phyloP scores from a whole-genome alignment of 1,284 basidiomycete genomes.

The Cerioporus squamosus region DNA sequence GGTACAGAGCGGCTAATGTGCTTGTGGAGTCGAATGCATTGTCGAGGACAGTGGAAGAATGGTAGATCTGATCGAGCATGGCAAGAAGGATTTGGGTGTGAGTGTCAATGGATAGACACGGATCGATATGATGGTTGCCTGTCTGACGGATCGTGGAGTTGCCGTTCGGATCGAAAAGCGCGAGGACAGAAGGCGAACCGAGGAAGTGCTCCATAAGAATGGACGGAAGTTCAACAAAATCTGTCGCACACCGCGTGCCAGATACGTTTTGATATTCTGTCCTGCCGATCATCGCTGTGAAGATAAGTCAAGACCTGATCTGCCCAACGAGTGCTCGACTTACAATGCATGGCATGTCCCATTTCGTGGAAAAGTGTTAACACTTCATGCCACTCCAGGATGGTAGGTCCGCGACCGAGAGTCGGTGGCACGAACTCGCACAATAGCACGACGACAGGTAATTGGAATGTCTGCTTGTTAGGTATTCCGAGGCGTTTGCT shows the following conservation, averaged over 20 bases:
- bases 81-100: constrained; percentile 93
- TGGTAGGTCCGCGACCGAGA: constrained; percentile 65
- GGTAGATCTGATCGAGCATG: constrained; percentile 88
- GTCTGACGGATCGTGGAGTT: constrained; percentile 49
- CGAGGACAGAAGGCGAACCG: constrained; percentile 83
- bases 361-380: constrained; percentile 98
- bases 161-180: constrained; percentile 62
- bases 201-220: constrained; percentile 99
- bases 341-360: constrained; percentile 99
- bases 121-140: constrained; percentile 69
- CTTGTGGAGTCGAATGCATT: constrained; percentile 73
- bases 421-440: constrained; percentile 85
- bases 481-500: constrained; percentile 60
- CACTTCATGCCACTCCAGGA: constrained; percentile 93
- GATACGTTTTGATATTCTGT: constrained; percentile 98
- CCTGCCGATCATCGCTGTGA: constrained; percentile 92
- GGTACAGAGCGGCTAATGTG: constrained; percentile 66
- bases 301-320: too few relatives aligned
- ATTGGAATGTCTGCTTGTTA: constrained; percentile 75
- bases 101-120: constrained; percentile 81
- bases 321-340: constrained; percentile 44
- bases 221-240: constrained; percentile 97
- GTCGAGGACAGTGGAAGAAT: constrained; percentile 67
- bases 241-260: constrained; percentile 97
- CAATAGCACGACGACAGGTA: constrained; percentile 90